Percentiles rank a stretch among this genome's conserved stretches.
Evolutionary conservation across 2,329 filamentous ascomycete species (phyloP).

Genomic region (Hymenoscyphus linearis): DNA sequence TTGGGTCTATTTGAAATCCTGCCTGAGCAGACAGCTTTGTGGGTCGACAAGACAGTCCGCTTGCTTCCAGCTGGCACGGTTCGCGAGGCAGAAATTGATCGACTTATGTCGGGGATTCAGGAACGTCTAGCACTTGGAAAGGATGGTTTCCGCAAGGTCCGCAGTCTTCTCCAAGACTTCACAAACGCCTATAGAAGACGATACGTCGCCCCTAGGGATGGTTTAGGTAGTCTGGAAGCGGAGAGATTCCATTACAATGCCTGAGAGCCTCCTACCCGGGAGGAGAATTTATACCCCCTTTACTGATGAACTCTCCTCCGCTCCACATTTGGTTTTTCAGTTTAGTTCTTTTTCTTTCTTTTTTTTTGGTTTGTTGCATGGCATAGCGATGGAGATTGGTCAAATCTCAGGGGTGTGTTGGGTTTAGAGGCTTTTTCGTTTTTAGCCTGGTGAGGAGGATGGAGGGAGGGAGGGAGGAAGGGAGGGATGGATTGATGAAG

Average conservation of each 20-base stretch:
- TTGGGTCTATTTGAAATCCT: constrained; percentile 84
- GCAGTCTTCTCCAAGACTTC: constrained; percentile 87
- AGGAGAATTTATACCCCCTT: not conserved
- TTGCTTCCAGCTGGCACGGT: constrained; percentile 81
- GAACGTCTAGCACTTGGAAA: constrained; percentile 66
- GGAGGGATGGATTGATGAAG: too few species aligned
- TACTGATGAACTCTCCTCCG: constrained; percentile 13
- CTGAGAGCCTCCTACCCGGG: constrained; percentile 12
- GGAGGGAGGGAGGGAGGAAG: not conserved
- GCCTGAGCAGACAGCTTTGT: constrained; percentile 70
- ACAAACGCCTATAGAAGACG: constrained; percentile 89
- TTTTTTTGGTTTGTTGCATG: constrained; percentile 10
- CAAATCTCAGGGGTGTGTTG: not conserved
- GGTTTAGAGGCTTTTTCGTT: not conserved
- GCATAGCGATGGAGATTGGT: constrained; percentile 12
- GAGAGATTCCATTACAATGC: constrained; percentile 72
- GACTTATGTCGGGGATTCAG: constrained; percentile 73
- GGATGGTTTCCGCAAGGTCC: constrained; percentile 66
- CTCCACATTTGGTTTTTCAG: not conserved
- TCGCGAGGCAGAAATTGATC: constrained; percentile 71
- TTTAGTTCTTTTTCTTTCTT: not conserved
- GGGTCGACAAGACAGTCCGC: constrained; percentile 79
- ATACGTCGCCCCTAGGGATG: constrained; percentile 92
- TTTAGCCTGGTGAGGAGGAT: constrained; percentile 34
- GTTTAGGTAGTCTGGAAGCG: constrained; percentile 80